These are phyloP conservation scores for Lactarius quietus DNA, from an alignment of 768 basidiomycete species.

Conservation along the genomic window DNA sequence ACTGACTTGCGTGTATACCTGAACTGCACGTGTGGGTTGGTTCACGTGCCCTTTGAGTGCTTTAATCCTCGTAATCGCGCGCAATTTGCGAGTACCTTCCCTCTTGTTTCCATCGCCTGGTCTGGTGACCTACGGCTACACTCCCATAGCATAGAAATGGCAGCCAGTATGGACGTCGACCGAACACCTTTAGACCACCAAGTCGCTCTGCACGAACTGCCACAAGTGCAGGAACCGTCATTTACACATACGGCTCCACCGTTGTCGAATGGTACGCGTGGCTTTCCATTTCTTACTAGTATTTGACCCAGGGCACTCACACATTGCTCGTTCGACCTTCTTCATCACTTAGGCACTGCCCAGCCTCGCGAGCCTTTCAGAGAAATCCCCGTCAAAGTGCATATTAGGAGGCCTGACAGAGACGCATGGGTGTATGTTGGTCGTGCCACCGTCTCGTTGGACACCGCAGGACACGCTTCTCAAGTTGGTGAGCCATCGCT, in stretches of 20 bases:
- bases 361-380: slow-evolving; percentile 56
- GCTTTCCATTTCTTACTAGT: neutral
- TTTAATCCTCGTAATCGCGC: neutral
- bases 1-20: neutral
- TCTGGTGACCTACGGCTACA: neutral
- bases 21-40: slow-evolving; percentile 8
- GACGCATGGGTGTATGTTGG: slow-evolving; percentile 83
- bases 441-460: slow-evolving; percentile 71
- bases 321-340: slow-evolving; percentile 4
- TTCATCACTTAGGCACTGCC: neutral
- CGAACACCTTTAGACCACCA: neutral
- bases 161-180: slow-evolving; percentile 26
- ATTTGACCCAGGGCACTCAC: neutral
- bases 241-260: neutral
- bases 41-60: slow-evolving; percentile 9
- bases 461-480: slow-evolving; percentile 69
- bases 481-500: slow-evolving; percentile 61
- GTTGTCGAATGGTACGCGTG: slow-evolving; percentile 13
- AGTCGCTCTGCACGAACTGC: slow-evolving; percentile 7
- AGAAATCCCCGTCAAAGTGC: slow-evolving; percentile 81
- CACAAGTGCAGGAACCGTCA: slow-evolving; percentile 14
- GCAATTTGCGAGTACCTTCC: neutral
- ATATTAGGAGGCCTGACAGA: slow-evolving; percentile 72
- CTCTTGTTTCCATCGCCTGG: neutral
- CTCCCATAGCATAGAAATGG: slow-evolving; percentile 14